Base-by-base conservation (phyloP, 1,284 basidiomycete genomes). In the Meira miltonrushii region DNA sequence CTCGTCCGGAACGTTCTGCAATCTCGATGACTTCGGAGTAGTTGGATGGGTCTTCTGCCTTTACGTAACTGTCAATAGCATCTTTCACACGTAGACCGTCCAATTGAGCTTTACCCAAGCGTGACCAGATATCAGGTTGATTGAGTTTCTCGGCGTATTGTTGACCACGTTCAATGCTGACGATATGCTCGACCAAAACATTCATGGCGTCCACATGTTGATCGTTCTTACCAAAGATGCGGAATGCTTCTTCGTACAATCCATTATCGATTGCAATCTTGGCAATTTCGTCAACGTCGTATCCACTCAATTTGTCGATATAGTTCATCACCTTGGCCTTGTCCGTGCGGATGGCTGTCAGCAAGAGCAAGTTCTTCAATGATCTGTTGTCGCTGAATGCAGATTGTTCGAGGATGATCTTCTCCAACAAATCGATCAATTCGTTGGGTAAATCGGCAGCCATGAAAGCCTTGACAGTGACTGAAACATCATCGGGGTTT, bases 41-140 rank as follows among this genome's bases (percentile, higher is more conserved):
- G 83, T 99, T 98, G 52, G 87, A 86, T 6, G 95, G 89, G 79
- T 99, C 95, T 74, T 92, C 89, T 15, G 95, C 93, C 83, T 95
- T 96, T 85, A 97, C 93, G 81, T 99, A 99, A 21, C 94, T 97
- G 79, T 98, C 91, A 73, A 98, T 97, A 41, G 95, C 87, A 75
- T 99, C 95, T 81, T 97, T 98, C 82, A 99, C 89, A 52, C 95
- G 89, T 61, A 98, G 84, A 71, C 95, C 95, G 79, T 99, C 95
- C 58, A 99, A 85, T 81, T 99, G 95, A n/a, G 95, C 95, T 81
- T 99, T 99, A 43, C 90, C 95, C 68, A 99, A 85, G 55, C 95
- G 83, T 72, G 88, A 92, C 95, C 95, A 99, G 33, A 98, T 92
- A 69, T 92, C 92, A 33, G 95, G 92, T 80, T 88, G 84, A 82